Base-by-base conservation (phyloP, 495 filamentous ascomycete genomes). In the Neurospora sp. region DNA sequence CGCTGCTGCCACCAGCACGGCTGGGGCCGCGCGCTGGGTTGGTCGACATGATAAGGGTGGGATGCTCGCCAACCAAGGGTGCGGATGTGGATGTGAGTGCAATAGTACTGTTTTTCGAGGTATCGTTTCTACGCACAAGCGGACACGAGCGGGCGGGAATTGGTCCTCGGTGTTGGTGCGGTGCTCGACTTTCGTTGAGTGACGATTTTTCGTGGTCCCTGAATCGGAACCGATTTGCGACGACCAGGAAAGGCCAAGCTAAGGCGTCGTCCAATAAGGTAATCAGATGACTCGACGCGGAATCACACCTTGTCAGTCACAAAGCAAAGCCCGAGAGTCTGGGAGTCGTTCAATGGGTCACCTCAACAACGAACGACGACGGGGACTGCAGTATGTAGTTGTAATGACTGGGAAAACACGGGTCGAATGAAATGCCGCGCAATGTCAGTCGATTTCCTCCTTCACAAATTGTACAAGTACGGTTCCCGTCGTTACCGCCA, bases 1-100 rank as follows among this genome's bases (percentile, higher is more conserved):
- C 53, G 22, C 27, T 35, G 53, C 53, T 61, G 72, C 87, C 83
- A 75, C 90, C 87, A 71, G 82, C 82, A 61, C 88, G 86, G 73
- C 75, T 83, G 69, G 91, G 90, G 46, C 88, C 88, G 82, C 91
- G 83, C 78, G 86, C 81, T 61, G 78, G 74, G 48, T 79, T 80
- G 71, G 73, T 75, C 70, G 81, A 83, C 80, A 83, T 82, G 71
- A 31, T 75, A 38, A 18, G 70, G 27, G 27, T 31, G 27, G 53
- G 53, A 61, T 61, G 53, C 22, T 61, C 22, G 53, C 18, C 53
- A 8, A 31, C 53, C 53, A 35, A 61, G 53, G 12, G 31, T 14
- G 22, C 22, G 22, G 10, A 16, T 59, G 48, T 12, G 48, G 48
- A 12, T 53, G 46, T 48, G n/a, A n/a, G 46, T 27, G 46, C 5